Evolutionary conservation across 768 basidiomycete species (phyloP), one percentile per base, ranked within the genome.

Genomic region (Auriscalpium vulgare): DNA sequence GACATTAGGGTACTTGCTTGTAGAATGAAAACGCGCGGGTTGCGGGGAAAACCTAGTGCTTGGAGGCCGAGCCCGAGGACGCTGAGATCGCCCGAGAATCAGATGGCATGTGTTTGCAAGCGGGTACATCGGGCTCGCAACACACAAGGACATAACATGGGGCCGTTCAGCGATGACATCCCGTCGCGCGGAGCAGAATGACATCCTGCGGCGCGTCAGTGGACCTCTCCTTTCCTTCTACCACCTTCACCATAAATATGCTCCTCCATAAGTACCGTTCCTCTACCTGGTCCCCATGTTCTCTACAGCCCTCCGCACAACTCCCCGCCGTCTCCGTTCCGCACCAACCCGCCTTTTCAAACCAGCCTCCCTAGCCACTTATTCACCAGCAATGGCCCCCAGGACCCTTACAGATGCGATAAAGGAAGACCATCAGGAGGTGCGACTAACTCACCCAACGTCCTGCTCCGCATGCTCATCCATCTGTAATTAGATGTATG

Each of bases 381-480:
- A 9, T 19, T 10, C 9, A 37, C 53, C 58, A 50, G 46, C 60
- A 40, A 69, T 67, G 66, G 64, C 64, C 9, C 56, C 56, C 57
- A 66, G 67, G 56, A 68, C 71, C 17, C 63, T 79, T 21, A 76
- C 68, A 13, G 68, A 71, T 1, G 72, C 77, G 11, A 72, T 79
- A 64, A 76, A 75, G 60, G 72, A 77, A 52, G 78, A 79, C 54
- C 78, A 80, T 52, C 67, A 74, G 51, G 79, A 79, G 72, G 78
- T 77, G 47, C 47, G 59, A 51, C 19, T 8, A 37, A n/a, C 37
- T 13, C 17, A 2, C 50, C 45, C 14, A 23, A n/a, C 3, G n/a
- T 7, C 14, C 7, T 38, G 37, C 21, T 47, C 8, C 38, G 2
- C 2, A 11, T 44, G 47, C n/a, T 16, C 47, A 47, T 14, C 17